Evolutionary conservation across 176 grass and related monocot genomes (phyloP).

Genomic region (Urochloa ruziziensis): DNA sequence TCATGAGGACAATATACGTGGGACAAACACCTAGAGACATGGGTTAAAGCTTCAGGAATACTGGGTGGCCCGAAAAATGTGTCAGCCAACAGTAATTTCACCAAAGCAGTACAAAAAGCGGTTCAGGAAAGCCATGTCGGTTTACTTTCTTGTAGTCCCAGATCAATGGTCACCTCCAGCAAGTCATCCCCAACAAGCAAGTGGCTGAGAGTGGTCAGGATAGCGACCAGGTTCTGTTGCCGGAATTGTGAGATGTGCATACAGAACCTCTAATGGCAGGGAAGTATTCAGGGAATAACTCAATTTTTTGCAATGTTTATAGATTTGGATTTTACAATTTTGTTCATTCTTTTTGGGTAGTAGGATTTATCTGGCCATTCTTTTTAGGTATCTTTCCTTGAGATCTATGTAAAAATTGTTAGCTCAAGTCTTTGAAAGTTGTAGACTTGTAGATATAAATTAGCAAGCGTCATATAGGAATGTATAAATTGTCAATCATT

Average conservation of each 20-base stretch:
- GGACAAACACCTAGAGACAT: conserved; percentile 97
- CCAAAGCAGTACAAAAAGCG: conserved; percentile 96
- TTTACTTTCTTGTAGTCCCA: conserved; percentile 92
- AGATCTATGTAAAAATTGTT: conserved; percentile 35
- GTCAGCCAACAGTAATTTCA: conserved; percentile 89
- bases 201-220: conserved; percentile 48
- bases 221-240: conserved; percentile 23
- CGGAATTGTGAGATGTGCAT: conserved; percentile 27
- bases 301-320: conserved; percentile 10
- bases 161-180: conserved; percentile 78
- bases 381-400: not conserved
- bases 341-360: conserved; percentile 27
- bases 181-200: conserved; percentile 43
- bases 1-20: conserved; percentile 98
- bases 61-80: conserved; percentile 93
- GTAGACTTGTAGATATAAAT: conserved; percentile 39
- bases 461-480: conserved; percentile 7
- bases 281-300: conserved; percentile 4
- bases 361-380: not conserved
- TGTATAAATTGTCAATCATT: conserved; percentile 15
- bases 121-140: conserved; percentile 95
- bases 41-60: conserved; percentile 97
- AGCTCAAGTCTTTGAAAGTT: conserved; percentile 19
- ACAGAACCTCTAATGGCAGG: conserved; percentile 23
- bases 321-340: conserved; percentile 20